Conservation (phyloP, 2,329 filamentous ascomycete species). For the Aspergillus ochraceoroseus region DNA sequence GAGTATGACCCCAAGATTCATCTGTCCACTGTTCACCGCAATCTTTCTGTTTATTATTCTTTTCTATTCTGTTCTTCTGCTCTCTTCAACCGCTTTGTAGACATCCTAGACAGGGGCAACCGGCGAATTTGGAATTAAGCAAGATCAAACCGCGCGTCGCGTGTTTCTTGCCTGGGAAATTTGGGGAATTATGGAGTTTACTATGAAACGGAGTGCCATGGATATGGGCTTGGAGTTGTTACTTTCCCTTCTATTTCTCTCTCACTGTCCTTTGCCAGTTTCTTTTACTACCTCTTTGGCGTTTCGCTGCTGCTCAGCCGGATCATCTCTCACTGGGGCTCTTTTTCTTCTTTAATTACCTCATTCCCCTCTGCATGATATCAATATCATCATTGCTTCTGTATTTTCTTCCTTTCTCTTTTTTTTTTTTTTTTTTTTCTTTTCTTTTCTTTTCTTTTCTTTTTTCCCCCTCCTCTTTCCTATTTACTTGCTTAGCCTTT, state of each 20-base stretch:
- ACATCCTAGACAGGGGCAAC: constrained; percentile 17
- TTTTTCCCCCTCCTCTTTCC: not conserved
- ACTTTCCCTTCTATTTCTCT: constrained; percentile 7
- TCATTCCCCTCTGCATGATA: not conserved
- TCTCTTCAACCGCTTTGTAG: constrained; percentile 11
- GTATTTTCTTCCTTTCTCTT: not conserved
- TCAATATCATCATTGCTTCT: constrained; percentile 1
- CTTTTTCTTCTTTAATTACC: not conserved
- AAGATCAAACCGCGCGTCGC: constrained; percentile 7
- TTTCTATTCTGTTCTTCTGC: constrained; percentile 7
- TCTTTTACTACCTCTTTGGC: constrained; percentile 8
- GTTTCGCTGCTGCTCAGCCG: constrained; percentile 3
- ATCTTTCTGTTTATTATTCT: constrained; percentile 12
- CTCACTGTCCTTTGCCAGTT: constrained; percentile 2
- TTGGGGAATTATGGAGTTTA: constrained; percentile 20
- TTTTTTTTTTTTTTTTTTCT: constrained; percentile 1
- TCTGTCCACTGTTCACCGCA: no score
- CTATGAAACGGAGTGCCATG: constrained; percentile 15
- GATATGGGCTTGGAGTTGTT: constrained; percentile 14
- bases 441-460: not conserved
- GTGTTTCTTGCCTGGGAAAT: constrained; percentile 12
- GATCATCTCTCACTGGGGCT: not conserved
- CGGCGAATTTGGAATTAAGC: constrained; percentile 7
- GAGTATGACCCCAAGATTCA: constrained; percentile 12
- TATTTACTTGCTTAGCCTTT: constrained; percentile 1